Evolutionary conservation across 2,329 filamentous ascomycete genomes (phyloP).

Genomic region (Decorospora gaudefroyi): DNA sequence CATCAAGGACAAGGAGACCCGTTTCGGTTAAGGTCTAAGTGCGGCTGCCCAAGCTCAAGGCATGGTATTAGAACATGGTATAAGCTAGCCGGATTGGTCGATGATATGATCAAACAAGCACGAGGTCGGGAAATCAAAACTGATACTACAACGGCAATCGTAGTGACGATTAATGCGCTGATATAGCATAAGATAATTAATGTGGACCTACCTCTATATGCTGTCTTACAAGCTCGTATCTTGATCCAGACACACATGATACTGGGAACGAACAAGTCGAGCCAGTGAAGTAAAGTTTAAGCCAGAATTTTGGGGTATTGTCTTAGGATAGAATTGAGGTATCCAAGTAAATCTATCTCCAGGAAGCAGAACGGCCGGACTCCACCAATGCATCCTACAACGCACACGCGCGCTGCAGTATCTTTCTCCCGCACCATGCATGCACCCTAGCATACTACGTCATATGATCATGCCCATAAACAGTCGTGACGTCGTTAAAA

Average conservation of each 20-base stretch:
- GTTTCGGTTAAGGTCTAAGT: constrained; percentile 20
- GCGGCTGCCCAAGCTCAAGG: neutral
- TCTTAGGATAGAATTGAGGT: neutral
- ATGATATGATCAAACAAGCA: too few relatives aligned
- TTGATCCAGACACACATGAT: too few relatives aligned
- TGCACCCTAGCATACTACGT: neutral
- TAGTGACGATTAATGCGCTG: too few relatives aligned
- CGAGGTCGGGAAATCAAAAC: too few relatives aligned
- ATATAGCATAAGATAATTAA: too few relatives aligned
- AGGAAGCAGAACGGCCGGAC: neutral
- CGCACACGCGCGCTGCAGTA: neutral
- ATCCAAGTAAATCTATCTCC: neutral
- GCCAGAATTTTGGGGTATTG: neutral
- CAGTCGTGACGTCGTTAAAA: constrained; percentile 8
- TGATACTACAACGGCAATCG: too few relatives aligned
- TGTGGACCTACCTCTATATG: too few relatives aligned
- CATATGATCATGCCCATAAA: neutral
- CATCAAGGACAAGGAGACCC: constrained; percentile 68
- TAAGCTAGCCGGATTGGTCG: too few relatives aligned
- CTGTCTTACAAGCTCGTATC: too few relatives aligned
- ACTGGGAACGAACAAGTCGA: too few relatives aligned
- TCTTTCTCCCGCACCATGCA: neutral
- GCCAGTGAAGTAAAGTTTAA: neutral
- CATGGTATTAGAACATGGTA: too few relatives aligned
- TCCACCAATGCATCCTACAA: neutral